Conservation (phyloP, 345 rosid species). For the rapeseed (Brassica napus) region Da-Ae NC_063446.1:6814501-6815000, state of each 20-base stretch:
- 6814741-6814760: neutral
- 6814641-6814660: slow-evolving; percentile 25
- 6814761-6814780: neutral
- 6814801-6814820: neutral
- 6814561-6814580: slow-evolving; percentile 38
- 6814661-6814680: slow-evolving; percentile 25
- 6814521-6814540: slow-evolving; percentile 22
- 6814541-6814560: slow-evolving; percentile 41
- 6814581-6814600: slow-evolving; percentile 30
- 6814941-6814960: slow-evolving; percentile 33
- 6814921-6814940: slow-evolving; percentile 18
- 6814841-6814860: slow-evolving; percentile 7
- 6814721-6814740: slow-evolving; percentile 22
- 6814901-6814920: slow-evolving; percentile 26
- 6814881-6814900: neutral
- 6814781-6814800: neutral
- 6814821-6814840: neutral
- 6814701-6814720: slow-evolving; percentile 11
- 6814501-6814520: neutral
- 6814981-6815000: slow-evolving; percentile 39
- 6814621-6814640: slow-evolving; percentile 3
- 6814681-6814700: slow-evolving; percentile 26
- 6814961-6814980: slow-evolving; percentile 23
- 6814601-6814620: slow-evolving; percentile 19
- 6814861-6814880: slow-evolving; percentile 23